A percentile compares a stretch with the other conserved stretches of the same genome.
These are phyloP conservation scores for Polychytrium aggregatum DNA, from an alignment of 192 early-diverging fungal genomes.

Conservation along the genomic window DNA sequence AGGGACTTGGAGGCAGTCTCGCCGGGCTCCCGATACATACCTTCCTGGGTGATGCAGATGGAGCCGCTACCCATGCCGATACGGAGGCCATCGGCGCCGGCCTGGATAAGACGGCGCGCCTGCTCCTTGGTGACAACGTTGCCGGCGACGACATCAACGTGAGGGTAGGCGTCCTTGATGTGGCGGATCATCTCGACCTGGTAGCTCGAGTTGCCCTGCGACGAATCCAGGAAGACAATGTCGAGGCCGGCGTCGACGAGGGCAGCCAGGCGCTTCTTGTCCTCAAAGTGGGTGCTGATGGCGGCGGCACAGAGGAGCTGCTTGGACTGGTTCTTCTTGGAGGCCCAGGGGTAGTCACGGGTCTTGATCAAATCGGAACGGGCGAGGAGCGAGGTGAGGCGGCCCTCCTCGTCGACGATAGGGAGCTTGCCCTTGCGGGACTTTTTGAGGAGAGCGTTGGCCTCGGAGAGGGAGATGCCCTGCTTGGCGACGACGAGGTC, in stretches of 20 bases:
- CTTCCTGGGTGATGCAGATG: slow-evolving; percentile 98
- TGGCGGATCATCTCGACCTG: slow-evolving; percentile 93
- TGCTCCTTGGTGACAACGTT: slow-evolving; percentile 97
- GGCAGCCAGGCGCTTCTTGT: slow-evolving; percentile 66
- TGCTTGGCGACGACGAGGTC: slow-evolving; percentile 74
- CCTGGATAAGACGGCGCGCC: slow-evolving; percentile 78
- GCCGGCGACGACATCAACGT: slow-evolving; percentile 85
- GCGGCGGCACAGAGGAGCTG: slow-evolving; percentile 92
- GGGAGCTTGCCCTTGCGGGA: slow-evolving; percentile 97
- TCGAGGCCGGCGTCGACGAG: slow-evolving; percentile 94
- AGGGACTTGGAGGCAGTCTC: no score
- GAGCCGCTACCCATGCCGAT: slow-evolving; percentile 97
- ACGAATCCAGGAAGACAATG: slow-evolving; percentile 91
- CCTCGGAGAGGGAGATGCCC: slow-evolving; percentile 82
- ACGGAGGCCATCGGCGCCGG: slow-evolving; percentile 89
- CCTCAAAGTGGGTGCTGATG: slow-evolving; percentile 81
- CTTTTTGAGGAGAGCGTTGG: slow-evolving; percentile 73
- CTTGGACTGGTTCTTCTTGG: slow-evolving; percentile 66
- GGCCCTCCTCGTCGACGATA: slow-evolving; percentile 72
- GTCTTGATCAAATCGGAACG: slow-evolving; percentile 96
- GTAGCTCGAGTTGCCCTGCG: slow-evolving; percentile 88
- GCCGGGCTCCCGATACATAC: slow-evolving; percentile 20
- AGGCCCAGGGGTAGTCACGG: slow-evolving; percentile 87
- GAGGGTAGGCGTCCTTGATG: slow-evolving; percentile 75
- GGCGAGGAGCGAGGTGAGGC: slow-evolving; percentile 81